A percentile compares a stretch with the other conserved stretches of the same genome.
These are phyloP conservation scores for Forsythia suspensa DNA, from an alignment of 257 asterid species.

Conservation along the genomic window DNA sequence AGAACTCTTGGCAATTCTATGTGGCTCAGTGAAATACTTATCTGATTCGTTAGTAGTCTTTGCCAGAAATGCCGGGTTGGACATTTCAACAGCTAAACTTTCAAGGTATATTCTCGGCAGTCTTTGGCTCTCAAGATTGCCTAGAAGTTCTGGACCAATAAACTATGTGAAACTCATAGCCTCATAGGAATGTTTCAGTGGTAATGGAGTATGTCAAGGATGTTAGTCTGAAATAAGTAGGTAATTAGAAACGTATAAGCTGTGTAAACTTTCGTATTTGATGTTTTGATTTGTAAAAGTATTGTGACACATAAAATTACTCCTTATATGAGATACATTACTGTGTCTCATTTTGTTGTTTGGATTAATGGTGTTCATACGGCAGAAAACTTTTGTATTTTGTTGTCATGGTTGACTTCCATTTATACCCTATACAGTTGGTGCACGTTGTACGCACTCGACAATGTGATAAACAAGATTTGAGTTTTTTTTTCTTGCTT, in stretches of 20 bases:
- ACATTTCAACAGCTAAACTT: conserved; percentile 27
- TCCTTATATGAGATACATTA: not conserved
- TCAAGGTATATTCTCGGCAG: not conserved
- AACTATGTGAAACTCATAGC: not conserved
- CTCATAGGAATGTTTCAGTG: not conserved
- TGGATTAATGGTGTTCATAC: not conserved
- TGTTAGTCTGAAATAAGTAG: not conserved
- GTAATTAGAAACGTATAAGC: not conserved
- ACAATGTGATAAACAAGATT: too few species aligned
- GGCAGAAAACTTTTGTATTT: too few species aligned
- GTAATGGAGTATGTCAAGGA: not conserved
- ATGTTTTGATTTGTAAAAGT: not conserved
- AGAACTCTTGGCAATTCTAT: conserved; percentile 33
- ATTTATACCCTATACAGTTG: too few species aligned
- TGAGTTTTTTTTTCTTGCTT: too few species aligned
- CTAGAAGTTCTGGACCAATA: not conserved
- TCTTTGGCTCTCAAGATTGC: not conserved
- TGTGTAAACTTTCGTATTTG: not conserved
- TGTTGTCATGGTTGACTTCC: too few species aligned
- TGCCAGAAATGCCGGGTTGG: conserved; percentile 39
- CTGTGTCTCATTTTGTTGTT: not conserved
- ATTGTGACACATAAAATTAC: not conserved
- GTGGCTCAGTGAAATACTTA: conserved; percentile 39
- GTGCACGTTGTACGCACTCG: too few species aligned
- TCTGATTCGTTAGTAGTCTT: conserved; percentile 32